Evolutionary conservation across 805 yeast genomes (phyloP).

Genomic region (Saccharomyces kudriavzevii): DNA sequence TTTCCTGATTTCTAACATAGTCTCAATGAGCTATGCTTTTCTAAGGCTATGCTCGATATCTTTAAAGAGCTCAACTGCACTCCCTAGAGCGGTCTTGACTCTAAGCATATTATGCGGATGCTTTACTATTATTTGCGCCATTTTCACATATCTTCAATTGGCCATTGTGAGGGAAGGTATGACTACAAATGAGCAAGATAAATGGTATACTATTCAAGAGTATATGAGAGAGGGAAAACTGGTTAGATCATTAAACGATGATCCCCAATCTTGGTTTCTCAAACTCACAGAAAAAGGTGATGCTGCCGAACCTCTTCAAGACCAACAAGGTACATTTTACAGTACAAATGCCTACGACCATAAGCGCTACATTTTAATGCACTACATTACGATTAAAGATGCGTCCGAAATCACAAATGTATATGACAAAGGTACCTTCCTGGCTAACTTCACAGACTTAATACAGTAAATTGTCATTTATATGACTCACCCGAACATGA

Average conservation of each 20-base stretch:
- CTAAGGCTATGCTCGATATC: constrained; percentile 15
- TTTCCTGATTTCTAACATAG: constrained; percentile 44
- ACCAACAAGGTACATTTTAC: constrained; percentile 10
- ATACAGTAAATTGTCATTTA: neutral
- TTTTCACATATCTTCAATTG: constrained; percentile 41
- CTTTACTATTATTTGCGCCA: constrained; percentile 37
- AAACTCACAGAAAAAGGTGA: constrained; percentile 3
- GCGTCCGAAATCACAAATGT: constrained; percentile 21
- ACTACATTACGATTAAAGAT: constrained; percentile 9
- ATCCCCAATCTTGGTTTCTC: constrained; percentile 5
- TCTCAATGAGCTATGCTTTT: constrained; percentile 40
- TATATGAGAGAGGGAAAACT: constrained; percentile 37
- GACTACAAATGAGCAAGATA: constrained; percentile 66
- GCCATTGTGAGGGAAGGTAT: constrained; percentile 53
- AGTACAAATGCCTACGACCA: constrained; percentile 29
- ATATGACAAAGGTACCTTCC: constrained; percentile 26
- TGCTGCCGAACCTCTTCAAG: neutral
- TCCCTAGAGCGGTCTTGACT: constrained; percentile 26
- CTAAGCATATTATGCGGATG: constrained; percentile 38
- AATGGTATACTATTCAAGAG: constrained; percentile 60
- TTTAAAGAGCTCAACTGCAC: neutral
- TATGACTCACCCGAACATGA: neutral
- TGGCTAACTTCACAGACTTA: constrained; percentile 19
- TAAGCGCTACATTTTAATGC: constrained; percentile 8
- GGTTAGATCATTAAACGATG: constrained; percentile 11